Base-by-base conservation (phyloP, 192 early-diverging fungal genomes). In the Spizellomyces sp. region DNA sequence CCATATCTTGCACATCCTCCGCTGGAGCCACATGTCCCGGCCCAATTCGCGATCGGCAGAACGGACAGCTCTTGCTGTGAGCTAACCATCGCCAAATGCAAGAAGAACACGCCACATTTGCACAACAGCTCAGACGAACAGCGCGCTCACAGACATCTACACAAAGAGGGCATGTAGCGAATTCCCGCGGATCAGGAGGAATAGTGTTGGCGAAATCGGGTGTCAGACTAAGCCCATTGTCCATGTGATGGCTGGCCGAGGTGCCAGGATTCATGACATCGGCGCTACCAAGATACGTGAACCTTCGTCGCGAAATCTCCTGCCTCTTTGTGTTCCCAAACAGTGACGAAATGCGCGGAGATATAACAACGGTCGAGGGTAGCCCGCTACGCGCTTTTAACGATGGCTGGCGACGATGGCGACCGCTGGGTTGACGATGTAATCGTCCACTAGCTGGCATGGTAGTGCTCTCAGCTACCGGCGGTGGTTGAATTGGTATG, bases 61-160 rank as follows among this genome's bases (percentile, higher is more conserved):
- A 72, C 19, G 70, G 70, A 43, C 70, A 72, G 8, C 27, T 56
- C 17, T 45, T 72, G 8, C 17, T 48, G 43, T 72, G 61, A 22
- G 70, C 62, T 8, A 72, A 45, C 70, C 70, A 72, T 5, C 70
- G 61, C 70, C 70, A 72, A n/a, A 72, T 72, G 36, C 70, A 72
- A 12, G 70, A 14, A n/a, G 70, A 63, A 50, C 70, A 72, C n/a
- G 60, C 62, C 17, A 72, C 54, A 17, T 47, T 72, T 9, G 52
- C 62, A 50, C 70, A 72, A 62, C 70, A 72, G 27, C 52, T 42
- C 6, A 72, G 62, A 5, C 70, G 70, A 9, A 72, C 50, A 3
- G 70, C 70, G 50, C 70, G 70, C 54, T 72, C 70, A 45, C 62
- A 72, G 27, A 72, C 52, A 46, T 72, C 70, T 12, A 56, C 70